Conservation (phyloP, 31 red algal genomes). For the Asparagopsis taxiformis region DNA sequence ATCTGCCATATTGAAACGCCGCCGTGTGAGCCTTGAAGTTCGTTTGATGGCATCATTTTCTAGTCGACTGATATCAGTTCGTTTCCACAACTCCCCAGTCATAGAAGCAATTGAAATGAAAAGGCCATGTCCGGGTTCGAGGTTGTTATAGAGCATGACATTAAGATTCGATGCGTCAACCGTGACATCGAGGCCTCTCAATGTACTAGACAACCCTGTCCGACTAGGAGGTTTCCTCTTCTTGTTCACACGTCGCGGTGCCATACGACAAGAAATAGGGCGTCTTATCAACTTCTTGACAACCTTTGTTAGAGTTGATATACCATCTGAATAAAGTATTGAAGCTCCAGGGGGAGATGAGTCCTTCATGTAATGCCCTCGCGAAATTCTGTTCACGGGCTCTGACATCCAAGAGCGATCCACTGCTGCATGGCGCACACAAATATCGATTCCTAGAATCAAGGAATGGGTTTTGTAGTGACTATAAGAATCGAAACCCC, state of each 20-base stretch:
- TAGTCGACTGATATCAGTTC: slow-evolving; percentile 18
- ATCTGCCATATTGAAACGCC: slow-evolving; percentile 52
- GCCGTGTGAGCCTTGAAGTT: slow-evolving; percentile 44
- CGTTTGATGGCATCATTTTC: slow-evolving; percentile 28
- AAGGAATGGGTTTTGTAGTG: slow-evolving; percentile 37
- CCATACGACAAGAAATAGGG: slow-evolving; percentile 40
- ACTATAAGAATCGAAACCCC: slow-evolving; percentile 40
- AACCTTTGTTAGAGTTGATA: slow-evolving; percentile 60
- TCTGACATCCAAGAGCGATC: too few species aligned
- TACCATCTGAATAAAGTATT: slow-evolving; percentile 71
- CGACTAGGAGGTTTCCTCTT: slow-evolving; percentile 29
- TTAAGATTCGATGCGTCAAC: slow-evolving; percentile 57
- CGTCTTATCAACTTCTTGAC: slow-evolving; percentile 51
- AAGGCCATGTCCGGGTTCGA: slow-evolving; percentile 69
- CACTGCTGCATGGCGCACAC: slow-evolving; percentile 28
- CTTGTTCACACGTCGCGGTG: slow-evolving; percentile 25
- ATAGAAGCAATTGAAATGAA: slow-evolving; percentile 35
- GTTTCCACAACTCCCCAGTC: slow-evolving; percentile 38
- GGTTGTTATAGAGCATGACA: slow-evolving; percentile 68
- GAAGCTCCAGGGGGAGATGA: slow-evolving; percentile 32
- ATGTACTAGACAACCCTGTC: slow-evolving; percentile 36
- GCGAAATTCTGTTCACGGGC: too few species aligned
- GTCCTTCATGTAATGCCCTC: too few species aligned
- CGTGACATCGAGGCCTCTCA: slow-evolving; percentile 44
- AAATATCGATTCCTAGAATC: slow-evolving; percentile 48